Evolutionary conservation across 345 rosid genomes (phyloP).

Genomic region (Pistacia integerrima): DNA sequence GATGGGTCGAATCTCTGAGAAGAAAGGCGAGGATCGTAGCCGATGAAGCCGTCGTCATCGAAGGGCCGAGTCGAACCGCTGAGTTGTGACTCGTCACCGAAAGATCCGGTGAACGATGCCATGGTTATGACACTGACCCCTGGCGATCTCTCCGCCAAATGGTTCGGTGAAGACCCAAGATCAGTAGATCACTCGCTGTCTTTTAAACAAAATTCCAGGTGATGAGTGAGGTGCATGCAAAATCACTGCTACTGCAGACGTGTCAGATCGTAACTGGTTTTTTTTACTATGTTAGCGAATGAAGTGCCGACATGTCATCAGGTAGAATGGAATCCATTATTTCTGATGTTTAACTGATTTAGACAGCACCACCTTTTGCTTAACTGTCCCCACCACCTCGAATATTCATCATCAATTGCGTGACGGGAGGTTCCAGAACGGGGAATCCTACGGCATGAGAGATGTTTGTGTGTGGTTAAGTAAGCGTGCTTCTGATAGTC

Average conservation of each 20-base stretch:
- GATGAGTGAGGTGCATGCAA: background rate
- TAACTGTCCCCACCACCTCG: constrained; percentile 20
- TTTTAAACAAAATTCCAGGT: background rate
- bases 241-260: background rate
- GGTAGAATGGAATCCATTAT: constrained; percentile 3
- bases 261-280: background rate
- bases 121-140: constrained; percentile 24
- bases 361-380: constrained; percentile 30
- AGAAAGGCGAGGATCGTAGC: constrained; percentile 56
- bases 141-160: constrained; percentile 20
- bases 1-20: constrained; percentile 62
- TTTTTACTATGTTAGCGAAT: background rate
- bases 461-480: background rate
- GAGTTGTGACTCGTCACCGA: constrained; percentile 30
- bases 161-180: constrained; percentile 10
- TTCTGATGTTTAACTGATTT: background rate
- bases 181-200: background rate
- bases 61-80: constrained; percentile 34
- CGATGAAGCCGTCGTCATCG: constrained; percentile 41
- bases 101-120: constrained; percentile 40
- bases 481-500: background rate
- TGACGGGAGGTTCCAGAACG: background rate
- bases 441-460: background rate
- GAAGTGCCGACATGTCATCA: background rate
- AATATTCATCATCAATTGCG: constrained; percentile 20